Percentiles rank a stretch among this genome's conserved stretches.
Conservation (phyloP, 139 green algal genomes). For the Chlamydomonas asymmetrica region DNA sequence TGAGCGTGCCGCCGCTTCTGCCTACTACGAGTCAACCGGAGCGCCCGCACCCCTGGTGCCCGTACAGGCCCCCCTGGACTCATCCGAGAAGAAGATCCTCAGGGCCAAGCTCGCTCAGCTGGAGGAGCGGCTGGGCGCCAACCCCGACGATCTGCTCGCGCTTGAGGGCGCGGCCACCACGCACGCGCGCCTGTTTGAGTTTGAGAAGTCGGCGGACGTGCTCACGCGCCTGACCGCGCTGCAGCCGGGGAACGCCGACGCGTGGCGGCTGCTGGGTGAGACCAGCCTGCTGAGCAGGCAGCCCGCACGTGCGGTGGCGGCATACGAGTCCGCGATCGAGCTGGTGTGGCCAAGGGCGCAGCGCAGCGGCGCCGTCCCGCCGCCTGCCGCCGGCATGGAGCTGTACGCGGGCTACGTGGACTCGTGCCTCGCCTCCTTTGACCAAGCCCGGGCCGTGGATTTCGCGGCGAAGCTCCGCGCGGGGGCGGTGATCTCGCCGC, state of each 20-base stretch:
- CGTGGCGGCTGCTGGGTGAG: constrained; percentile 59
- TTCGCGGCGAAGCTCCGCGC: constrained; percentile 10
- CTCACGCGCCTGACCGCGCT: constrained; percentile 51
- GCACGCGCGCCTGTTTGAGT: constrained; percentile 52
- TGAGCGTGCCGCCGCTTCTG: no score
- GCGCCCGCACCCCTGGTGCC: no score
- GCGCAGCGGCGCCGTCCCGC: no score
- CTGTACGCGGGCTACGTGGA: constrained; percentile 52
- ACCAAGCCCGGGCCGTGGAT: constrained; percentile 32
- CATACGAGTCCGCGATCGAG: constrained; percentile 49
- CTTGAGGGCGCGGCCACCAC: constrained; percentile 42
- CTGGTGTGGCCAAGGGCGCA: no score
- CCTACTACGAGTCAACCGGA: no score
- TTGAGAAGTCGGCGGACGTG: constrained; percentile 40
- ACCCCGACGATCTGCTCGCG: constrained; percentile 38
- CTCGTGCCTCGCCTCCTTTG: constrained; percentile 53
- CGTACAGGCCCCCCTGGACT: constrained; percentile 31
- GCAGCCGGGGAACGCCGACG: constrained; percentile 39
- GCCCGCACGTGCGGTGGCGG: constrained; percentile 28
- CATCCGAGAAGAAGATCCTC: constrained; percentile 41
- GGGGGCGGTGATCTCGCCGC: background rate
- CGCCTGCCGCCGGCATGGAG: constrained; percentile 35
- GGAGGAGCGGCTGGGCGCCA: constrained; percentile 21
- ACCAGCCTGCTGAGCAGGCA: constrained; percentile 44
- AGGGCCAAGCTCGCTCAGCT: constrained; percentile 32